Evolutionary conservation across 208 protist genomes (phyloP).

Genomic region (Novymonas esmeraldas): DNA sequence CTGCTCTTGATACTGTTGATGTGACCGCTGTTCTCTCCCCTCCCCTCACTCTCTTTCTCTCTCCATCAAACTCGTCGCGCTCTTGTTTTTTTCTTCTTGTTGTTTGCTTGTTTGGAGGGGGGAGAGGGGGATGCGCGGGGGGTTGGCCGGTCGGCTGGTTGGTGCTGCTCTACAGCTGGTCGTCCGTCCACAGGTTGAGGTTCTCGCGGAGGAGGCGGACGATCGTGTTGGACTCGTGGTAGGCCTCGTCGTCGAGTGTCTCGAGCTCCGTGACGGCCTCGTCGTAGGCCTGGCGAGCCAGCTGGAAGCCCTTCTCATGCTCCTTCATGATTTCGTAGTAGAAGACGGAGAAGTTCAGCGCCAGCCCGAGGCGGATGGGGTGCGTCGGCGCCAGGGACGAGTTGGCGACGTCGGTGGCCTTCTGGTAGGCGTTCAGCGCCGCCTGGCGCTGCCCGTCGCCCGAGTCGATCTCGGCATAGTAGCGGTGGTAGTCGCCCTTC

Average conservation of each 20-base stretch:
- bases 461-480: constrained; percentile 97
- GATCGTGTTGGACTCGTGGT: constrained; percentile 99
- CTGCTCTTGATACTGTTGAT: no score
- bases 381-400: constrained; percentile 94
- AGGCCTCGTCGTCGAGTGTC: constrained; percentile 97
- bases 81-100: no score
- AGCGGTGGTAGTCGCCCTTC: constrained; percentile 97
- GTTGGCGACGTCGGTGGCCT: constrained; percentile 88
- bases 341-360: constrained; percentile 99
- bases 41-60: no score
- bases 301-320: constrained; percentile 93
- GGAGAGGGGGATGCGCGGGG: no score
- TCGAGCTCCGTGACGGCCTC: constrained; percentile 98
- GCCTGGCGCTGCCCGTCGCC: constrained; percentile 86
- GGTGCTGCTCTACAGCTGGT: constrained; percentile 53
- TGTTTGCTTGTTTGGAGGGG: no score
- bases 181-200: constrained; percentile 98
- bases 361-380: constrained; percentile 99
- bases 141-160: neutral
- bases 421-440: constrained; percentile 90
- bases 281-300: constrained; percentile 95
- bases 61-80: no score
- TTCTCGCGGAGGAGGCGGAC: constrained; percentile 99
- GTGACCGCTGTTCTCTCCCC: no score
- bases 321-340: constrained; percentile 99